Conservation (phyloP, 768 basidiomycete genomes). For the Phlegmacium glaucopus region DNA sequence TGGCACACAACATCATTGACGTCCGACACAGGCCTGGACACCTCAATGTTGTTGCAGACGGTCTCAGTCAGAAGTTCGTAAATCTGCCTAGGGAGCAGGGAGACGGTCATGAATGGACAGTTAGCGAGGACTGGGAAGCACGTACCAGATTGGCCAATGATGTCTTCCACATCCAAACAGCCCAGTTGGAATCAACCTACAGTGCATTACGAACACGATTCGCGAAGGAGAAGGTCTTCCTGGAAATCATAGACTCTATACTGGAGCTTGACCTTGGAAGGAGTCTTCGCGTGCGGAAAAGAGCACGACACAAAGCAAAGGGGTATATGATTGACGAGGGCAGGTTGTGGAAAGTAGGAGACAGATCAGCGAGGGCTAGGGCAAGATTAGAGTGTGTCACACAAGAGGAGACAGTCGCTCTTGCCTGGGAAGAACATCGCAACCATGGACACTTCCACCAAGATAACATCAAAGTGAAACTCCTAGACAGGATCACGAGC, state of each 20-base stretch:
- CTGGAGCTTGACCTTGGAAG: slow-evolving; percentile 15
- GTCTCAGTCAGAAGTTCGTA: slow-evolving; percentile 23
- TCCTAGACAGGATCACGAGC: slow-evolving; percentile 25
- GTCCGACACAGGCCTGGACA: slow-evolving; percentile 15
- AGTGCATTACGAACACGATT: slow-evolving; percentile 12
- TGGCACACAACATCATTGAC: slow-evolving; percentile 22
- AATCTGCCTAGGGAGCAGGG: slow-evolving; percentile 7
- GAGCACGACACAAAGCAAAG: too few species aligned
- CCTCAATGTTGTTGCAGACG: slow-evolving; percentile 23
- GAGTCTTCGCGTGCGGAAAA: slow-evolving; percentile 8
- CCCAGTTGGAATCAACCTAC: not conserved
- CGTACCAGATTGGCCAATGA: slow-evolving; percentile 17
- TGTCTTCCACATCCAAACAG: slow-evolving; percentile 5
- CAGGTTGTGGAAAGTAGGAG: slow-evolving; percentile 23
- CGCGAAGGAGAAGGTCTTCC: slow-evolving; percentile 18
- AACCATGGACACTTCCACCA: slow-evolving; percentile 29
- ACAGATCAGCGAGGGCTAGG: slow-evolving; percentile 11
- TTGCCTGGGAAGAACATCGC: slow-evolving; percentile 18
- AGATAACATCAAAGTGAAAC: slow-evolving; percentile 27
- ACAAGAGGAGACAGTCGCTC: slow-evolving; percentile 18
- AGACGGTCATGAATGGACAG: slow-evolving; percentile 29
- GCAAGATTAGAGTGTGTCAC: slow-evolving; percentile 25
- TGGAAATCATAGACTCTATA: slow-evolving; percentile 18
- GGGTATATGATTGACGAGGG: slow-evolving; percentile 25
- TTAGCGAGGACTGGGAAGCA: slow-evolving; percentile 24